A percentile compares a stretch with the other conserved stretches of the same genome.
These are phyloP conservation scores for Epichloe scottii DNA, from an alignment of 2,329 filamentous ascomycete species.

Conservation along the genomic window DNA sequence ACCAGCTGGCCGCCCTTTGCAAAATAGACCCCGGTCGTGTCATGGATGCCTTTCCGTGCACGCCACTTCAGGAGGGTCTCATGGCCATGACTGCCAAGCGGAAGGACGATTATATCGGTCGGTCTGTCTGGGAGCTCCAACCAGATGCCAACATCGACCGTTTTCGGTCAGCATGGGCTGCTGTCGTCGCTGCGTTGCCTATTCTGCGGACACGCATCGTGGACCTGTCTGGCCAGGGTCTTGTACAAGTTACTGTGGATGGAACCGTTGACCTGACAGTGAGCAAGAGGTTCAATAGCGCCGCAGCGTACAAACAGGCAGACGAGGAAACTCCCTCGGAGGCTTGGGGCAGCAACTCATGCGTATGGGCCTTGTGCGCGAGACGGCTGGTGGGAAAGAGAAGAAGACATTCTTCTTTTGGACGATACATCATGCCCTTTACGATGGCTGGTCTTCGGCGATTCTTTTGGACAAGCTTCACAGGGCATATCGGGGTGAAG, in stretches of 20 bases:
- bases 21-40: too few species aligned
- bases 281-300: too few species aligned
- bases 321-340: too few species aligned
- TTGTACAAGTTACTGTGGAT: too few species aligned
- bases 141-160: not conserved
- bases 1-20: too few species aligned
- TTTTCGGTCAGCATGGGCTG: not conserved
- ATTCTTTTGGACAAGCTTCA: too few species aligned
- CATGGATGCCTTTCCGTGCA: conserved; percentile 7
- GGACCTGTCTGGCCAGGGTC: not conserved
- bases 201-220: not conserved
- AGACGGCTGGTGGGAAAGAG: too few species aligned
- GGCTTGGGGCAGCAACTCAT: too few species aligned
- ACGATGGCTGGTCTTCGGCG: conserved; percentile 37
- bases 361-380: not conserved
- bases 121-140: not conserved
- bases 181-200: not conserved
- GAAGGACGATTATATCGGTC: conserved; percentile 9
- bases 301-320: too few species aligned
- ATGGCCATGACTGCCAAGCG: conserved; percentile 8
- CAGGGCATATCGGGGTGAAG: too few species aligned
- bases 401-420: conserved; percentile 6
- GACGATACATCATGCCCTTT: conserved; percentile 28
- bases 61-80: conserved; percentile 11
- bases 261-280: too few species aligned